Evolutionary conservation across 2,329 filamentous ascomycete genomes (phyloP).

Genomic region (Neonectria hederae): DNA sequence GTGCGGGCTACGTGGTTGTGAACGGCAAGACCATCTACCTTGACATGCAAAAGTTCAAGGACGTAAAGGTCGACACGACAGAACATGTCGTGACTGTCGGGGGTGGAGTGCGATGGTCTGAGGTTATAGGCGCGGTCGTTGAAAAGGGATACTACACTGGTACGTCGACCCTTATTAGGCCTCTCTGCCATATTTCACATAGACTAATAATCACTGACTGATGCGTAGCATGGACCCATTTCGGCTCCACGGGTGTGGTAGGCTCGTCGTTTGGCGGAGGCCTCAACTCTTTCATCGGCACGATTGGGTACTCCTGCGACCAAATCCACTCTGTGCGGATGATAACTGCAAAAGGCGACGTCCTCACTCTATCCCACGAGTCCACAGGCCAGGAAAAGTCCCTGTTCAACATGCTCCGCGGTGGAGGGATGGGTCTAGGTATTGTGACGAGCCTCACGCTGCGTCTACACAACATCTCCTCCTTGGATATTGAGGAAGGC

Average conservation of each 20-base stretch:
- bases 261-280: not conserved
- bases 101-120: not conserved
- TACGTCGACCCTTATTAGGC: too few relatives aligned
- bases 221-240: not conserved
- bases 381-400: not conserved
- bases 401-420: not conserved
- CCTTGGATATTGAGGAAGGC: not conserved
- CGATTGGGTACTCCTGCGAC: not conserved
- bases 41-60: not conserved
- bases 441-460: not conserved
- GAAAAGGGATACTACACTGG: not conserved
- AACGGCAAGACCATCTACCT: not conserved
- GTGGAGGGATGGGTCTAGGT: not conserved
- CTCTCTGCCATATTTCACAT: too few relatives aligned
- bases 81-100: not conserved
- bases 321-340: not conserved
- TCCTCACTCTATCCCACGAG: not conserved
- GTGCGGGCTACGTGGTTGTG: not conserved
- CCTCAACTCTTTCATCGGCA: not conserved
- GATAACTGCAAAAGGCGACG: not conserved
- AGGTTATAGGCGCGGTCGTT: not conserved
- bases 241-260: not conserved
- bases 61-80: not conserved
- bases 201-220: too few relatives aligned
- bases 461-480: not conserved